These are phyloP conservation scores for Backusella psychrophila DNA, from an alignment of 192 early-diverging fungal genomes.

Conservation along the genomic window DNA sequence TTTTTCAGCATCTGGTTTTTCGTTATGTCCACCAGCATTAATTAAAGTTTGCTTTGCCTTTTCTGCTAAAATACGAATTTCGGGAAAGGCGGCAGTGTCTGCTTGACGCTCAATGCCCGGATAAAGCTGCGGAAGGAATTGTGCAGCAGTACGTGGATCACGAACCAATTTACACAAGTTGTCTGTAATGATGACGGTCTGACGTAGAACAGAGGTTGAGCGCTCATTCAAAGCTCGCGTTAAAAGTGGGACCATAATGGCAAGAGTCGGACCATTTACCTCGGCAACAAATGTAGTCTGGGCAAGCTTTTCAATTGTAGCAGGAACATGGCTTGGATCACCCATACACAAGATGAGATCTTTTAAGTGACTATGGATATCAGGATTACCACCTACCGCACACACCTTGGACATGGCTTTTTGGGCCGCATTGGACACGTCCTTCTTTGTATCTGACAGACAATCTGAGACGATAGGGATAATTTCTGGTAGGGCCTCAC, in stretches of 20 bases:
- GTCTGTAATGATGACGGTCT: conserved; percentile 76
- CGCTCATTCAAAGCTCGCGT: conserved; percentile 66
- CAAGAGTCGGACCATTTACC: conserved; percentile 72
- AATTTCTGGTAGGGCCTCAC: conserved; percentile 51
- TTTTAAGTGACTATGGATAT: conserved; percentile 67
- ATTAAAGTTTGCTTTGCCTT: conserved; percentile 64
- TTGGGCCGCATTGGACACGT: conserved; percentile 53
- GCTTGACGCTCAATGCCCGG: conserved; percentile 75
- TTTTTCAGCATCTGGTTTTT: conserved; percentile 27
- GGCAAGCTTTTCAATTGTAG: conserved; percentile 60
- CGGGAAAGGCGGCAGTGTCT: conserved; percentile 69
- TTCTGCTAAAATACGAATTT: conserved; percentile 66
- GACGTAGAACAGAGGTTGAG: conserved; percentile 62
- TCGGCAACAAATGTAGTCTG: conserved; percentile 78
- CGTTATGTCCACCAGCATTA: conserved; percentile 57
- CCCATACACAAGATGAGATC: conserved; percentile 74
- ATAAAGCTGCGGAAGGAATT: conserved; percentile 72
- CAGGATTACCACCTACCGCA: conserved; percentile 69
- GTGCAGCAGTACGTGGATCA: conserved; percentile 73
- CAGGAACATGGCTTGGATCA: conserved; percentile 70
- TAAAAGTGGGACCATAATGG: conserved; percentile 76
- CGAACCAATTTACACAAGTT: conserved; percentile 86
- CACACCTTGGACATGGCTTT: conserved; percentile 68
- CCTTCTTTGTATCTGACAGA: conserved; percentile 74
- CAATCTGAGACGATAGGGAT: conserved; percentile 70